phyloP scores from a whole-genome alignment of 1,284 basidiomycete species.

The Stygiomarasmius scandens region DNA sequence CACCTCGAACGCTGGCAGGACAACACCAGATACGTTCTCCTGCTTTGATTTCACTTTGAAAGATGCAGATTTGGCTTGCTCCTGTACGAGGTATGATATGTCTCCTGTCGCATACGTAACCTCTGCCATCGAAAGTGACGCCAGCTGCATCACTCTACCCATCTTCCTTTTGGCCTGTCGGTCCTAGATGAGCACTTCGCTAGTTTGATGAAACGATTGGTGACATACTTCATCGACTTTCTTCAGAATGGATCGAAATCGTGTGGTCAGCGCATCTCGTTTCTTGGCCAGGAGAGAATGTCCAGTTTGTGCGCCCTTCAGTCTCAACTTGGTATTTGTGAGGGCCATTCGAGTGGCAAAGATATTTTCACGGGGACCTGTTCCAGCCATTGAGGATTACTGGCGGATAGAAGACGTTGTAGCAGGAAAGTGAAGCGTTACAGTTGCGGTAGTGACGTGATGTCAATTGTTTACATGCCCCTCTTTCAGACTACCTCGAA shows the following conservation, averaged over 20 bases:
- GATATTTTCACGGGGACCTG: conserved; percentile 87
- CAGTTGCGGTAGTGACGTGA: not conserved
- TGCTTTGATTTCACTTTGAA: conserved; percentile 95
- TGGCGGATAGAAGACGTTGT: not conserved
- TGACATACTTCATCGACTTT: conserved; percentile 89
- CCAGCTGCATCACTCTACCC: conserved; percentile 98
- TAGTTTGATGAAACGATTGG: not conserved
- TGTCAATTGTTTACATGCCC: not conserved
- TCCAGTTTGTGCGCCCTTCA: conserved; percentile 97
- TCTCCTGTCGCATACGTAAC: conserved; percentile 98
- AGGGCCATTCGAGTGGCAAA: conserved; percentile 96
- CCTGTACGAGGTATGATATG: conserved; percentile 94
- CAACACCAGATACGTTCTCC: conserved; percentile 98
- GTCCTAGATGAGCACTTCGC: conserved; percentile 1
- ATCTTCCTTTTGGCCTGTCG: conserved; percentile 95
- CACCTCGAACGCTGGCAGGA: conserved; percentile 94
- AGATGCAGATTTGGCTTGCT: conserved; percentile 87
- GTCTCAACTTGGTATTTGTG: conserved; percentile 89
- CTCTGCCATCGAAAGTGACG: conserved; percentile 97
- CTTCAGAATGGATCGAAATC: conserved; percentile 87
- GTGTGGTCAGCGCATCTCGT: conserved; percentile 91
- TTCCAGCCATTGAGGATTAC: conserved; percentile 72
- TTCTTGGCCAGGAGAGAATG: conserved; percentile 98
- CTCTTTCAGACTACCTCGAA: not conserved
- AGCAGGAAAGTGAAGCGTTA: not conserved